Base-by-base conservation (phyloP, 768 basidiomycete genomes). In the Tylopilus sp. region DNA sequence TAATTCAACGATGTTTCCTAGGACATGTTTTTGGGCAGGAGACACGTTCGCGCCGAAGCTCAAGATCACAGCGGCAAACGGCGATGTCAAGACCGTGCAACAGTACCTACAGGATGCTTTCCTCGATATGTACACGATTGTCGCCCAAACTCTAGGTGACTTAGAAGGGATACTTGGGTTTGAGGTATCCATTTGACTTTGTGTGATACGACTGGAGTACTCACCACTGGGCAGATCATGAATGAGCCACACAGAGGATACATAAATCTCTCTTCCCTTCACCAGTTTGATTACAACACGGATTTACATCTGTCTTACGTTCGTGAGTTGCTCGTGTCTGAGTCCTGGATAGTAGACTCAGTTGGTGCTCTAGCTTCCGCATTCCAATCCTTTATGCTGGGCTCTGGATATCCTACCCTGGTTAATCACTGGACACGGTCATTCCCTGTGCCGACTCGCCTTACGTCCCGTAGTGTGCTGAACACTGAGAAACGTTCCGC, bases 211-310 rank as follows among this genome's bases (percentile, higher is more conserved):
- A 40, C 26, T 5, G 20, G 23, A 6, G 23, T 48, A 35, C 51
- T 60, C 28, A 65, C 26, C 9, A 6, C 35, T 35, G 11, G 23
- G 15, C 56, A 95, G 91, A 80, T 93, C 66, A 85, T 95, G 79
- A 97, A 98, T 58, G 94, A 97, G 69, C 94, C 94, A 0, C 94
- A 99, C 71, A 77, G 86, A 61, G 97, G 95, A 38, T 98, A 95
- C 67, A 84, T 95, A 52, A 80, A 86, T 47, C 73, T 97, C 6
- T 76, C 79, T 22, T 91, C 91, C 1, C 74, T 97, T 40, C 85
- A 97, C 58, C 73, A 76, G 10, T 98, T 91, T 71, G 86, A 98
- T 69, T 97, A 97, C 67, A 97, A 93, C 54, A 94, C 93, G 2
- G 94, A 98, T 62, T 80, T 99, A 13, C 95, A 97, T 60, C 77